Evolutionary conservation across 495 filamentous ascomycete species (phyloP), one percentile per base, ranked within the genome.

Genomic region (Penicillium antarcticum): DNA sequence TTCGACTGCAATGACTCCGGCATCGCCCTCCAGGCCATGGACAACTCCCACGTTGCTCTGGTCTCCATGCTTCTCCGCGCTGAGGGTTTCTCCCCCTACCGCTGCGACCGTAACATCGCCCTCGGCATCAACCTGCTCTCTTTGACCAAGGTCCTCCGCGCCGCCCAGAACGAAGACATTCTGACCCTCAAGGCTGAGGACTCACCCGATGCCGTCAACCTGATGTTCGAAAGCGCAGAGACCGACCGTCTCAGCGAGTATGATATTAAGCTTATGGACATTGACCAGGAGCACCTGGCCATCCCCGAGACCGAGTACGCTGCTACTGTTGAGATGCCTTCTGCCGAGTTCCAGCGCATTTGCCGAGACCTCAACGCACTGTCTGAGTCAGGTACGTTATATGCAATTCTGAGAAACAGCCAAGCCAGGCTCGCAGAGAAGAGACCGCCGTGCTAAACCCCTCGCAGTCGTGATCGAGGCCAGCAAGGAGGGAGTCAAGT

Each of bases 1-100:
- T 99, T 99, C 76, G 94, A 99, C 78, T 99, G 95, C 87, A 99
- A 97, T 87, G 94, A 99, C 81, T 89, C 89, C 55, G 94, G 94
- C 44, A 92, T 99, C 70, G 91, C 91, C 45, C 87, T 99, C 24
- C 94, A 99, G 76, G 94, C 94, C 61, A 99, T 99, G 95, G 94
- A 99, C 78, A 99, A 96, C 81, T 96, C 92, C 51, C 94, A 99
- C 77, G 94, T 99, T 67, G 94, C 94, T 44, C 88, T 99, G 40
- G 94, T 98, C 33, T 95, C 94, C 51, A 97, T 99, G 95, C 82
- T 95, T 79, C 87, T 99, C 67, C 92, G 92, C 75, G 86, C 91
- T 31, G 94, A 97, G 63, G 84, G 84, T 53, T 99, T 99, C 80
- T 90, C 88, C 4, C 94, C 92, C 18, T 99, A 89, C 80, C 92